Conservation (phyloP, 768 basidiomycete species). For the Russula virescens region DNA sequence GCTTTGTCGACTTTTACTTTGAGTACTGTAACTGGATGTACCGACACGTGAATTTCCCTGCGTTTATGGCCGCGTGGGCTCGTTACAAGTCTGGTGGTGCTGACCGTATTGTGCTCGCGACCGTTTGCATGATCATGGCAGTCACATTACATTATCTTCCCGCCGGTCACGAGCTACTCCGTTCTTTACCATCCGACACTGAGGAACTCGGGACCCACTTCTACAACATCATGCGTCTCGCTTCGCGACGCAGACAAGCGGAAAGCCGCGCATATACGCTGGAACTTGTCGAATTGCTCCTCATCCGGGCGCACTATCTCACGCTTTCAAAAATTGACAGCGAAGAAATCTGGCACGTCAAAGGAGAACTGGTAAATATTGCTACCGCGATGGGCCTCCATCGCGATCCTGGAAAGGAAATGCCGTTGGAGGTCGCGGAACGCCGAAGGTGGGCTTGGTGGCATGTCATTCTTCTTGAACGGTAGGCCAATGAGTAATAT, state of each 20-base stretch:
- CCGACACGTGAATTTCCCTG: conserved; percentile 61
- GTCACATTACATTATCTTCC: conserved; percentile 71
- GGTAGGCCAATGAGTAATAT: conserved; percentile 38
- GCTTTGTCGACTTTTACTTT: conserved; percentile 70
- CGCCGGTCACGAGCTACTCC: conserved; percentile 54
- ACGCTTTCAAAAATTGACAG: conserved; percentile 60
- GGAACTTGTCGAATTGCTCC: conserved; percentile 63
- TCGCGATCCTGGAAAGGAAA: conserved; percentile 69
- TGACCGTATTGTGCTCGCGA: conserved; percentile 65
- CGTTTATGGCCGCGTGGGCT: conserved; percentile 62
- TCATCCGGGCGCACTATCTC: conserved; percentile 63
- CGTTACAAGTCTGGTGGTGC: conserved; percentile 65
- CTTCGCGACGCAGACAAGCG: conserved; percentile 54
- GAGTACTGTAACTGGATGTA: conserved; percentile 88
- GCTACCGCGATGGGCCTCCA: conserved; percentile 75
- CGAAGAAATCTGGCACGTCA: conserved; percentile 68
- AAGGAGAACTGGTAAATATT: conserved; percentile 61
- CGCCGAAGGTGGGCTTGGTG: conserved; percentile 81
- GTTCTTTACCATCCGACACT: conserved; percentile 40
- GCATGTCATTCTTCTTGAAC: conserved; percentile 70
- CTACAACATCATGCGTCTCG: conserved; percentile 61
- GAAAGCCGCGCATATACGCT: conserved; percentile 49
- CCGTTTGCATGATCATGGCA: conserved; percentile 69
- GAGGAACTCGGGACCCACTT: conserved; percentile 61
- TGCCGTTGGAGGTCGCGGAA: conserved; percentile 63